Conservation (phyloP, 768 basidiomycete species). For the Lentinula detonsa region DNA sequence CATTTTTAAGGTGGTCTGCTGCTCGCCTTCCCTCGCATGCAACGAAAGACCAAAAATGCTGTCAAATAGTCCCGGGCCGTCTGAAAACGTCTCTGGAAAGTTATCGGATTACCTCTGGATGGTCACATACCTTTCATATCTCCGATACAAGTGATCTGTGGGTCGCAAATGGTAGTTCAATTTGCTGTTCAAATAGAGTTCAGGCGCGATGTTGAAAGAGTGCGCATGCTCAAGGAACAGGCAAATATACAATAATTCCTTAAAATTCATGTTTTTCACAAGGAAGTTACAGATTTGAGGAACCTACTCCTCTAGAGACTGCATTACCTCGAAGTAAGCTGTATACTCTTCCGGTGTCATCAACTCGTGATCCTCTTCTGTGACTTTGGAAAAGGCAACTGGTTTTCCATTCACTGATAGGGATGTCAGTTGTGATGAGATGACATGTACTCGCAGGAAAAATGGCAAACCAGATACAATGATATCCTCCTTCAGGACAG, state of each 20-base stretch:
- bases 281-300: neutral
- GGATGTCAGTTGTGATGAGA: conserved; percentile 1
- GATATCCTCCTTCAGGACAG: conserved; percentile 44
- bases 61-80: neutral
- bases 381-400: conserved; percentile 73
- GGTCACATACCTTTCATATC: neutral
- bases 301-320: conserved; percentile 25
- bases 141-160: neutral
- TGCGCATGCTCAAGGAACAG: conserved; percentile 15
- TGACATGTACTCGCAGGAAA: neutral
- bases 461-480: conserved; percentile 54
- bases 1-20: too few relatives aligned
- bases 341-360: conserved; percentile 95
- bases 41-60: too few relatives aligned
- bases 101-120: too few relatives aligned
- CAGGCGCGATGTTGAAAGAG: neutral
- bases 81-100: neutral
- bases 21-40: too few relatives aligned
- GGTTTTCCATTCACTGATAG: conserved; percentile 65
- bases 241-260: neutral
- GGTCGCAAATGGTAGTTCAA: conserved; percentile 20
- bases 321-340: conserved; percentile 68
- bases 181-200: too few relatives aligned
- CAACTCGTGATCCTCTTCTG: conserved; percentile 86
- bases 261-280: neutral